These are phyloP conservation scores for Debaryomyces nepalensis DNA, from an alignment of 1,139 yeast genomes.

Conservation along the genomic window DNA sequence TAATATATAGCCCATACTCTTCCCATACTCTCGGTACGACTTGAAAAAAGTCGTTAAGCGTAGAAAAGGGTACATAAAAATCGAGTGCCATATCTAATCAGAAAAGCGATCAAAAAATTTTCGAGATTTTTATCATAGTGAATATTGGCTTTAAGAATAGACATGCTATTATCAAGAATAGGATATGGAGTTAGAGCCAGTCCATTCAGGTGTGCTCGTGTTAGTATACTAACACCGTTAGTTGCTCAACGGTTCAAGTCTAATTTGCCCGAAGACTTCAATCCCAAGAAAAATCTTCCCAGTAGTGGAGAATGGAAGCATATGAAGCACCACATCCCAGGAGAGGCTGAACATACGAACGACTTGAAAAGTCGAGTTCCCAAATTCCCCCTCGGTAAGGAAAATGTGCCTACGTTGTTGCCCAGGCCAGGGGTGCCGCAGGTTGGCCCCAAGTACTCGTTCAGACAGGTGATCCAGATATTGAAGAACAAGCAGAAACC, in stretches of 20 bases:
- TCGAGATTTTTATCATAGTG: too few relatives aligned
- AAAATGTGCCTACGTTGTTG: constrained; percentile 66
- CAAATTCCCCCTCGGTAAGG: constrained; percentile 67
- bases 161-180: constrained; percentile 7
- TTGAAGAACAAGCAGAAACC: constrained; percentile 62
- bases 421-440: constrained; percentile 79
- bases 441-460: constrained; percentile 59
- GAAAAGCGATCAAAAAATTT: constrained; percentile 7
- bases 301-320: constrained; percentile 50
- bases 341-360: constrained; percentile 58
- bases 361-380: constrained; percentile 57
- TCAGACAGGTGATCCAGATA: constrained; percentile 67
- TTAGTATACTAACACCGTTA: not conserved
- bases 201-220: not conserved
- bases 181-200: constrained; percentile 6
- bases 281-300: constrained; percentile 36
- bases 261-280: constrained; percentile 31
- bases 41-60: too few relatives aligned
- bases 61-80: too few relatives aligned
- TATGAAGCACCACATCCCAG: constrained; percentile 60
- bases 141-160: not conserved
- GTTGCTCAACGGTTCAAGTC: constrained; percentile 26
- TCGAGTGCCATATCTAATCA: not conserved
- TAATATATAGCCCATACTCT: too few relatives aligned
- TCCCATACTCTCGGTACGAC: too few relatives aligned